Evolutionary conservation across 2,329 filamentous ascomycete genomes (phyloP), one percentile per base, ranked within the genome.

Genomic region (Colletotrichum horii): DNA sequence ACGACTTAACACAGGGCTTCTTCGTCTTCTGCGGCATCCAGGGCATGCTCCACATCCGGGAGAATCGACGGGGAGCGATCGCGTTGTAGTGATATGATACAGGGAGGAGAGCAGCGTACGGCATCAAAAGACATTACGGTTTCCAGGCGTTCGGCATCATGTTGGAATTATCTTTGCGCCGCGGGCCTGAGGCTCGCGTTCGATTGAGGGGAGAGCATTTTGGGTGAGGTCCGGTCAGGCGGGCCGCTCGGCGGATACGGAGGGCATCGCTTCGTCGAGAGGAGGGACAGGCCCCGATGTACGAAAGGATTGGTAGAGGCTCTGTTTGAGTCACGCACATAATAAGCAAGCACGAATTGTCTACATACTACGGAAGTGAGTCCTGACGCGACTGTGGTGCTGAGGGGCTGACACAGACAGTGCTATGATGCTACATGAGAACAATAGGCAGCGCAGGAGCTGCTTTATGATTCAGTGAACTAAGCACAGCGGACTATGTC

Each of bases 1-100:
- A 3, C 5, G 8, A 4, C 30, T 4, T 26, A 3, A 6, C 4
- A 11, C 24, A 97, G 96, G 93, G 90, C 22, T 98, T 98, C 89
- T 91, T 98, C 72, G 89, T 97, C 66, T 98, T 98, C 87, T 98
- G 96, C 86, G 94, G 94, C 74, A 91, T 96, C 79, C 96, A 98
- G 85, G 96, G 96, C 78, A 91, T 94, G 82, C 90, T 98, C 77
- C 96, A 98, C 85, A 87, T 95, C 80, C 93, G 95, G 84, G 94
- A 96, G 85, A 95, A 92, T 85, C 91, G 94, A 84, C 90, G 94
- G 83, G 96, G 96, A 78, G 94, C 95, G 77, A 98, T 98, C 86
- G 92, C 94, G 76, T 88, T 98, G 83, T 90, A 84, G 84, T 75
- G 70, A 78, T 70, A 69, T 14, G n/a, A 19, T 26, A 38, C 9